These are phyloP conservation scores for Zalaria sp. DNA, from an alignment of 2,329 filamentous ascomycete species.

Conservation along the genomic window DNA sequence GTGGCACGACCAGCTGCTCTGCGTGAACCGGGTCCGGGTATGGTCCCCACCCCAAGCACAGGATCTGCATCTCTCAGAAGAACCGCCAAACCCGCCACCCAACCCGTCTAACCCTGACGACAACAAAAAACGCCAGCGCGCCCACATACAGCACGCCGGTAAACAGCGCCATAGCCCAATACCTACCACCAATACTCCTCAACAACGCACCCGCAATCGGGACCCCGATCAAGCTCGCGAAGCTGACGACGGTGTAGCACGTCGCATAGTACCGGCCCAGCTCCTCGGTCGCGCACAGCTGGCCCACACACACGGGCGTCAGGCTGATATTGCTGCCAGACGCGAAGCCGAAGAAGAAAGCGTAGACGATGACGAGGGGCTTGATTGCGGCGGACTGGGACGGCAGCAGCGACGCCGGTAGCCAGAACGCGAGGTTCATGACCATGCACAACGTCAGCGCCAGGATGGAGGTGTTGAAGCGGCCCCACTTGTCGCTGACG, in stretches of 20 bases:
- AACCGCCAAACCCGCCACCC: neutral
- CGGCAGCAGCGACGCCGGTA: conserved; percentile 35
- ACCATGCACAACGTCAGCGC: conserved; percentile 48
- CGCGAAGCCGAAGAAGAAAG: conserved; percentile 20
- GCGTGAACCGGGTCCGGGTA: no score
- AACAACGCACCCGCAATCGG: conserved; percentile 17
- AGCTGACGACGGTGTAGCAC: conserved; percentile 15
- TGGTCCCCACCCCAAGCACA: no score
- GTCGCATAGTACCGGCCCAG: conserved; percentile 27
- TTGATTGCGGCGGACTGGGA: conserved; percentile 9
- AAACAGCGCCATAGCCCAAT: conserved; percentile 14
- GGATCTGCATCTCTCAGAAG: neutral
- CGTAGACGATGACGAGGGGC: conserved; percentile 14
- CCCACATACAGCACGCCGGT: conserved; percentile 12
- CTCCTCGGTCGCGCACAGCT: conserved; percentile 27
- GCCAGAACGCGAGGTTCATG: conserved; percentile 58
- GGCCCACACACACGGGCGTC: conserved; percentile 29
- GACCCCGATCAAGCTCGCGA: conserved; percentile 16
- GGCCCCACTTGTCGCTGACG: conserved; percentile 61
- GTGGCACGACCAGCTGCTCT: no score
- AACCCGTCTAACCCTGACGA: neutral
- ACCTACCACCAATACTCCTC: conserved; percentile 12
- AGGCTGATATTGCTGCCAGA: conserved; percentile 23
- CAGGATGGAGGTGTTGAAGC: conserved; percentile 65
- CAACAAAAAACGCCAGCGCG: conserved; percentile 5